Conservation (phyloP, 2,329 filamentous ascomycete genomes). For the Phialophora expanda region DNA sequence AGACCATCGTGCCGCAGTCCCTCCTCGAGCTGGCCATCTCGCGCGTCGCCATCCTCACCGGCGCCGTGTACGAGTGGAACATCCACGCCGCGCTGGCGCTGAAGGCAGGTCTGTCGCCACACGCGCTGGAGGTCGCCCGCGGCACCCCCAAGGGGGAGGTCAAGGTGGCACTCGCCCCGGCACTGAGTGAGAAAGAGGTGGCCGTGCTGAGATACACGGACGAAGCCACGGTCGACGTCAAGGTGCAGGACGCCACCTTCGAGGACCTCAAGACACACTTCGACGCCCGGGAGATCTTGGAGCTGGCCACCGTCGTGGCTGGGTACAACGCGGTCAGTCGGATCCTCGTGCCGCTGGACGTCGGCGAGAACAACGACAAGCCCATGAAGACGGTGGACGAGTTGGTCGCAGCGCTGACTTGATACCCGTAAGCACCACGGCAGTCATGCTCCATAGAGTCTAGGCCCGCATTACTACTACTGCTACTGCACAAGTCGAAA, state of each 20-base stretch:
- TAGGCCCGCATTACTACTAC: too few species aligned
- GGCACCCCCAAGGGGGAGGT: conserved; percentile 45
- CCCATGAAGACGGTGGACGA: conserved; percentile 24
- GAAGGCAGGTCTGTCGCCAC: conserved; percentile 40
- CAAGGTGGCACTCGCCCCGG: conserved; percentile 28
- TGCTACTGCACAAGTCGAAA: background rate
- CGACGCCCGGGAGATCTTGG: conserved; percentile 68
- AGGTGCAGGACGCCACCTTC: conserved; percentile 72
- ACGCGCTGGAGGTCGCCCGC: background rate
- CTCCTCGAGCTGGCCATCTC: conserved; percentile 79
- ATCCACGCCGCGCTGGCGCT: conserved; percentile 72
- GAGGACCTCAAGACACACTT: conserved; percentile 62
- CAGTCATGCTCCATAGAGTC: background rate
- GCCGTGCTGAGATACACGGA: conserved; percentile 75
- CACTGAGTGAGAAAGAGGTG: conserved; percentile 65
- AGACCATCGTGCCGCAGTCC: conserved; percentile 53
- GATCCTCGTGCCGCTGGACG: conserved; percentile 75
- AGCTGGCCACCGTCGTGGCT: conserved; percentile 74
- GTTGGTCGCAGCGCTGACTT: conserved; percentile 10
- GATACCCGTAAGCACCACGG: background rate
- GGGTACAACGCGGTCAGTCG: conserved; percentile 46
- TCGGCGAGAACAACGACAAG: conserved; percentile 48
- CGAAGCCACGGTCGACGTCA: conserved; percentile 77
- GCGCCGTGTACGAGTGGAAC: conserved; percentile 83
- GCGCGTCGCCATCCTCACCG: conserved; percentile 77